Evolutionary conservation across 2,329 filamentous ascomycete species (phyloP).

Genomic region (Drechmeria coniospora): DNA sequence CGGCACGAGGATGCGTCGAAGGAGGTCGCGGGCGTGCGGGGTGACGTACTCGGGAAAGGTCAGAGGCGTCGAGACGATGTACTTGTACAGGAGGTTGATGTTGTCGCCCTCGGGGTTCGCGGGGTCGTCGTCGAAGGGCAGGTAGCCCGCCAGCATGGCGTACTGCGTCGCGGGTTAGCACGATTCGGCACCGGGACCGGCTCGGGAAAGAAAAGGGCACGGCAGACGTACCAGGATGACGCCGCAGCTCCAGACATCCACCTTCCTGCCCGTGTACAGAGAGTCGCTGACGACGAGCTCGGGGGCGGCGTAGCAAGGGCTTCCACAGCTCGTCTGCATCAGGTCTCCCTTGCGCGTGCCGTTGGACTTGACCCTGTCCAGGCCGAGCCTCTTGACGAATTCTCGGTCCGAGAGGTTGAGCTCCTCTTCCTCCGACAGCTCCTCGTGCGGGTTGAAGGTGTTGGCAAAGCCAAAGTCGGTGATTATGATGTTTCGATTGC

Average conservation of each 20-base stretch:
- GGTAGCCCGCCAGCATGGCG: slow-evolving; percentile 93
- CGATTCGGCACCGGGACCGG: too few species aligned
- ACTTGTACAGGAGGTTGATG: slow-evolving; percentile 97
- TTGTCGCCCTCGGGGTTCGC: slow-evolving; percentile 98
- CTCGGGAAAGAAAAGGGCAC: background rate
- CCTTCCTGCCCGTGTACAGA: slow-evolving; percentile 90
- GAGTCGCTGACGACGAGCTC: slow-evolving; percentile 96
- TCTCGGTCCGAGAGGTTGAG: slow-evolving; percentile 75
- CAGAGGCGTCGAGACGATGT: slow-evolving; percentile 91
- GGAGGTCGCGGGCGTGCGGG: slow-evolving; percentile 81
- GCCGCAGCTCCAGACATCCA: slow-evolving; percentile 98
- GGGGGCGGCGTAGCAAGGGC: slow-evolving; percentile 92
- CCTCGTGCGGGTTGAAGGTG: slow-evolving; percentile 81
- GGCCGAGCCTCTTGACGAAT: slow-evolving; percentile 69
- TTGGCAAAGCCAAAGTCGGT: slow-evolving; percentile 99
- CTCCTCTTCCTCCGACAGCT: slow-evolving; percentile 81
- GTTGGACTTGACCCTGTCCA: slow-evolving; percentile 63
- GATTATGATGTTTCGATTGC: slow-evolving; percentile 98
- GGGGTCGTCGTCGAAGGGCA: slow-evolving; percentile 95
- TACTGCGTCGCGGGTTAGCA: too few species aligned
- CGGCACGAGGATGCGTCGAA: slow-evolving; percentile 85
- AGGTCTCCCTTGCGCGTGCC: slow-evolving; percentile 77
- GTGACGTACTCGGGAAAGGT: slow-evolving; percentile 99
- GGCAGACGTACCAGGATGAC: slow-evolving; percentile 71
- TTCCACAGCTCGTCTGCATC: slow-evolving; percentile 98